A percentile compares a stretch with the other conserved stretches of the same genome.
Evolutionary conservation across 83 land plant genomes (phyloP).

Genomic region (Picea abies): DNA sequence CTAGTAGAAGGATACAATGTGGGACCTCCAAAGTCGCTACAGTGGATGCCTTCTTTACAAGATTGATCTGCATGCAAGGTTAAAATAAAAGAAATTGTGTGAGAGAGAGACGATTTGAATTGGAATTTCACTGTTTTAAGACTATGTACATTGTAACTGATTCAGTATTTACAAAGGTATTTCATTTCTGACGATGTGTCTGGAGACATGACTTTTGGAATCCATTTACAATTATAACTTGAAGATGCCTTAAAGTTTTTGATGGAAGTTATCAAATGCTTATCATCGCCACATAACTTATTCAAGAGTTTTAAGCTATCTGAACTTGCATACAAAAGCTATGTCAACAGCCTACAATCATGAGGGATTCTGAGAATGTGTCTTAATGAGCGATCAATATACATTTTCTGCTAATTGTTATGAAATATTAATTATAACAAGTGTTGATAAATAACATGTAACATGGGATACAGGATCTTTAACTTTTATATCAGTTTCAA

Average conservation of each 20-base stretch:
- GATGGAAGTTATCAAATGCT: neutral
- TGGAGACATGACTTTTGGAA: neutral
- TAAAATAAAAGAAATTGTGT: neutral
- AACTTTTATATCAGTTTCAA: neutral
- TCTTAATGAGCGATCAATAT: too few species aligned
- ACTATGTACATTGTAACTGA: too few species aligned
- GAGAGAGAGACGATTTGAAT: neutral
- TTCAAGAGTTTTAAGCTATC: neutral
- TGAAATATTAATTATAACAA: neutral
- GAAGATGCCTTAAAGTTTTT: neutral
- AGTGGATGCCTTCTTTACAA: neutral
- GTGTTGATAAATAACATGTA: neutral
- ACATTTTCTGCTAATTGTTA: neutral
- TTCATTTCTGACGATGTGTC: neutral
- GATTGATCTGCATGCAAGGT: neutral
- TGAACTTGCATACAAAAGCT: neutral
- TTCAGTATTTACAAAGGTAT: neutral
- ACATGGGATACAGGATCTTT: neutral
- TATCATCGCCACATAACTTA: neutral
- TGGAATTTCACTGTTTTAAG: too few species aligned
- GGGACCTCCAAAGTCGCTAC: neutral
- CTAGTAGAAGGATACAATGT: neutral
- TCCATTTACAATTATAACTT: neutral
- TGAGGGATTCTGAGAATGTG: too few species aligned
- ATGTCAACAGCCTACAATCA: neutral